Evolutionary conservation across 192 early-diverging fungal species (phyloP).

Genomic region (Podila verticillata): DNA sequence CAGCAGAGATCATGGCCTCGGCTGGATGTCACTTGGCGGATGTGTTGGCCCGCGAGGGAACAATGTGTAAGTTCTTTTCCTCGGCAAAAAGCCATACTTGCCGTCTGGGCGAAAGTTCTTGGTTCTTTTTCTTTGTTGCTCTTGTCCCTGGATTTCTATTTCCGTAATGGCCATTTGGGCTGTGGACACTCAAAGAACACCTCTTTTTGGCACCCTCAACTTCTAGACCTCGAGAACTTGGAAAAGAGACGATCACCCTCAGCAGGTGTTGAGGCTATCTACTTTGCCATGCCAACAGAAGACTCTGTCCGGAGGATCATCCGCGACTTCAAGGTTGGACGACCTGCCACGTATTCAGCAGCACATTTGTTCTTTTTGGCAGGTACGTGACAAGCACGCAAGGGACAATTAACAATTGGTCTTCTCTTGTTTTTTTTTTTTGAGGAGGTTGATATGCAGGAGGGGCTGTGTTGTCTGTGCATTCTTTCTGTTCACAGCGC

Average conservation of each 20-base stretch:
- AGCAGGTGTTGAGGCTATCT: slow-evolving; percentile 67
- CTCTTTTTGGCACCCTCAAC: not conserved
- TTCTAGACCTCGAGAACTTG: slow-evolving; percentile 62
- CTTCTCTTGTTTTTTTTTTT: slow-evolving; percentile 2
- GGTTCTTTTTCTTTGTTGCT: slow-evolving; percentile 6
- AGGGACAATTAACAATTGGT: too few species aligned
- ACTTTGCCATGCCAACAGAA: slow-evolving; percentile 67
- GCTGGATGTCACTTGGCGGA: slow-evolving; percentile 75
- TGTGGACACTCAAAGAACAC: not conserved
- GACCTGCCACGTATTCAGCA: slow-evolving; percentile 65
- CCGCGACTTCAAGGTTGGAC: slow-evolving; percentile 62
- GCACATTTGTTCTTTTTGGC: slow-evolving; percentile 69
- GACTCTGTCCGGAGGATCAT: slow-evolving; percentile 68
- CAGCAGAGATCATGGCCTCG: slow-evolving; percentile 74
- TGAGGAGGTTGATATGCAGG: not conserved
- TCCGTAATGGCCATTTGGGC: not conserved
- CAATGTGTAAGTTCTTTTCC: slow-evolving; percentile 58
- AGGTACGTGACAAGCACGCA: slow-evolving; percentile 41
- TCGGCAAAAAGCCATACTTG: not conserved
- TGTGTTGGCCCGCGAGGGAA: slow-evolving; percentile 70
- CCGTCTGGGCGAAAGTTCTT: not conserved
- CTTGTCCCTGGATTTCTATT: not conserved
- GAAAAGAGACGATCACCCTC: slow-evolving; percentile 67
- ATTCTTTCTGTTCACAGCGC: not conserved
- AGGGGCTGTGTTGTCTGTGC: not conserved